Evolutionary conservation across 495 filamentous ascomycete species (phyloP).

Genomic region (Penicillium herquei): DNA sequence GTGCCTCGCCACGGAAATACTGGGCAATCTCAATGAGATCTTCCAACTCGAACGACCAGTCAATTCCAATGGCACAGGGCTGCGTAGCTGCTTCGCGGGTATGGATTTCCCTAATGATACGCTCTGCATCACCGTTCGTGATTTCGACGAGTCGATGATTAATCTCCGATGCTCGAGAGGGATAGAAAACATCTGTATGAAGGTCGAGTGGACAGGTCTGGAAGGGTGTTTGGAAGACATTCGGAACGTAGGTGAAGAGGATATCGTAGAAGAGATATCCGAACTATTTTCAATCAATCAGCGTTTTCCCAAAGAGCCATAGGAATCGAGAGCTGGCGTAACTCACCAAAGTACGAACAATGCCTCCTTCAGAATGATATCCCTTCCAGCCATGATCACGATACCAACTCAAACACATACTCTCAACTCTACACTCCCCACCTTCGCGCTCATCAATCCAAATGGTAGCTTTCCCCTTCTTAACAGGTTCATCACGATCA

Average conservation of each 20-base stretch:
- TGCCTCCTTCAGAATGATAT: constrained; percentile 87
- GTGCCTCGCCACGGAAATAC: constrained; percentile 75
- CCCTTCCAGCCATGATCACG: constrained; percentile 85
- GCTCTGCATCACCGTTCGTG: constrained; percentile 66
- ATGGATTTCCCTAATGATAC: constrained; percentile 67
- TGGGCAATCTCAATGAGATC: constrained; percentile 79
- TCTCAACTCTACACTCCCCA: constrained; percentile 80
- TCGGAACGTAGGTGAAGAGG: constrained; percentile 89
- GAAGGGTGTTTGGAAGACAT: constrained; percentile 93
- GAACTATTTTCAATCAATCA: constrained; percentile 45
- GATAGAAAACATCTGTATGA: constrained; percentile 91
- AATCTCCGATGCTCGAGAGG: constrained; percentile 79
- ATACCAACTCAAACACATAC: constrained; percentile 89
- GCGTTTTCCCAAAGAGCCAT: neutral
- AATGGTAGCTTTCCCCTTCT: constrained; percentile 66
- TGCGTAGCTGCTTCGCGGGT: constrained; percentile 60
- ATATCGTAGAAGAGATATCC: constrained; percentile 91
- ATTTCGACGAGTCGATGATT: constrained; percentile 85
- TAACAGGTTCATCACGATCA: constrained; percentile 48
- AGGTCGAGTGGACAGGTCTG: constrained; percentile 93
- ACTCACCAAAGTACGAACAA: constrained; percentile 73
- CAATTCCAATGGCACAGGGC: constrained; percentile 83
- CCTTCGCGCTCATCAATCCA: constrained; percentile 78
- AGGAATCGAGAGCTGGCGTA: neutral
- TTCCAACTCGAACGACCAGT: constrained; percentile 83